Evolutionary conservation across 176 grass and related monocot genomes (phyloP), one percentile per base, ranked within the genome.

Genomic region (Panicum miliaceum): DNA sequence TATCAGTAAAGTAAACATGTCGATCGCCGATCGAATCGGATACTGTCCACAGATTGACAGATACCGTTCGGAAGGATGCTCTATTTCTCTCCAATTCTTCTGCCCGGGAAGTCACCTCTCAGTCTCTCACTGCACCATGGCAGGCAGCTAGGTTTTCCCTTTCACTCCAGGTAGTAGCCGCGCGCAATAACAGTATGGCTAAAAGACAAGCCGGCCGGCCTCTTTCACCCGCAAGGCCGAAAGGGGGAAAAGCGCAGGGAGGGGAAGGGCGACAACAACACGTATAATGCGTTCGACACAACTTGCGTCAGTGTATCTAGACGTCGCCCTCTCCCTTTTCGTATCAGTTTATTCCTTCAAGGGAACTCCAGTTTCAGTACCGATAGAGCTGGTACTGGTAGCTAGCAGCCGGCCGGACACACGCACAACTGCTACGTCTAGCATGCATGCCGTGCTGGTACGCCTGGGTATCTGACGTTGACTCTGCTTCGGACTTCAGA

Each of bases 281-380:
- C 25, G 59, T 7, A 40, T 7, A 47, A 47, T 26, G 42, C 79
- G 76, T 52, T 51, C 10, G 42, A 29, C 43, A 41, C 51, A 69
- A 60, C 32, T 57, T 72, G 47, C 11, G n/a, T 32, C 29, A 32
- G 29, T 16, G 6, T 60, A 32, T 36, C 18, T 47, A 26, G 1
- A 2, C 26, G 6, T 5, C 26, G 1, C 22, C 13, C 1, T 4
- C 6, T 29, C 15, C 53, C 12, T 18, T 37, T 45, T 54, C 38
- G 47, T 27, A 18, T 34, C 6, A 62, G 50, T 43, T 84, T 47
- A 74, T 90, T 80, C 80, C 89, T 87, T 90, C 84, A 90, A 87
- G 68, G 23, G 41, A 90, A 87, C 84, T 90, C 88, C 64, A 82
- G 14, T 77, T 65, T 20, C 5, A 7, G 81, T 88, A 66, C 64